phyloP scores from a whole-genome alignment of 257 asterid species.

The Handroanthus guayacan region DNA sequence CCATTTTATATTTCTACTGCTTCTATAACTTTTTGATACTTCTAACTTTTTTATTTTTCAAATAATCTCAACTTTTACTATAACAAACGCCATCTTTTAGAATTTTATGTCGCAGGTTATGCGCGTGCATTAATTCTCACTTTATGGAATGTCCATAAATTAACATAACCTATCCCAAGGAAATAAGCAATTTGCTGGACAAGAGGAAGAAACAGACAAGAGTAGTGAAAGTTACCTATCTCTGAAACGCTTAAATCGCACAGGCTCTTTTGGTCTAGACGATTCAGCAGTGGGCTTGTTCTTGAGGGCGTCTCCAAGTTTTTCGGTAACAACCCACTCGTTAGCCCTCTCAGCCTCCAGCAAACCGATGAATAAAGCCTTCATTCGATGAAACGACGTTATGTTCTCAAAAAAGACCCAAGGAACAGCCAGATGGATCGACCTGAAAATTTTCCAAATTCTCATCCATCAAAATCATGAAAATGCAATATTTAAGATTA shows the following conservation, averaged over 20 bases:
- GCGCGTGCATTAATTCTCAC: background rate
- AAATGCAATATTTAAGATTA: background rate
- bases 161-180: background rate
- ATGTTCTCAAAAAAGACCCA: slow-evolving; percentile 88
- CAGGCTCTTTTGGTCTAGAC: slow-evolving; percentile 34
- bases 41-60: too few species aligned
- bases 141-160: background rate
- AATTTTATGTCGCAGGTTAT: too few species aligned
- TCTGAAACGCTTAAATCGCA: slow-evolving; percentile 41
- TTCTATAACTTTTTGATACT: too few species aligned
- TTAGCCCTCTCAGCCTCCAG: slow-evolving; percentile 62
- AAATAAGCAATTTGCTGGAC: too few species aligned
- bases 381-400: slow-evolving; percentile 77
- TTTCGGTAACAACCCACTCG: slow-evolving; percentile 90
- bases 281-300: slow-evolving; percentile 45
- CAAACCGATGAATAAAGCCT: slow-evolving; percentile 67
- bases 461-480: background rate
- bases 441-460: slow-evolving; percentile 43
- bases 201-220: too few species aligned
- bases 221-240: slow-evolving; percentile 46
- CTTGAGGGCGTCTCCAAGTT: slow-evolving; percentile 66
- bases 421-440: slow-evolving; percentile 63
- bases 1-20: too few species aligned
- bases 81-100: too few species aligned
- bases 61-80: too few species aligned